phyloP scores from a whole-genome alignment of 1,284 basidiomycete genomes.

The Kwoniella shivajii region DNA sequence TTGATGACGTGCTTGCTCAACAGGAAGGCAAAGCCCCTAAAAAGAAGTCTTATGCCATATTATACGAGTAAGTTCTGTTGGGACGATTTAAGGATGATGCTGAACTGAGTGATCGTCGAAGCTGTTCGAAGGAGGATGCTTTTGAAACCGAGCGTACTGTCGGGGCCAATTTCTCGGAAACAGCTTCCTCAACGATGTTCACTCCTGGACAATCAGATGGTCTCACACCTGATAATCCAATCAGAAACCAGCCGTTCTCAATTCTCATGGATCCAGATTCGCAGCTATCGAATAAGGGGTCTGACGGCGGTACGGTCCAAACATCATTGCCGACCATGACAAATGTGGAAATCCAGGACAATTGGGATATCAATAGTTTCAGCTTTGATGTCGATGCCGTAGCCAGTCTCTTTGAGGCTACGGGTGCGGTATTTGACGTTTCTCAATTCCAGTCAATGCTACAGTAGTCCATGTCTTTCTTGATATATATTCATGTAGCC shows the following conservation, averaged over 20 bases:
- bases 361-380: slow-evolving; percentile 33
- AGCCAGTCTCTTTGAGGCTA: slow-evolving; percentile 22
- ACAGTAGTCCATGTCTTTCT: neutral
- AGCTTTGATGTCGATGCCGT: slow-evolving; percentile 35
- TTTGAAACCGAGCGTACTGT: no score
- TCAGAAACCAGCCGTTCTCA: neutral
- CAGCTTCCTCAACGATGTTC: neutral
- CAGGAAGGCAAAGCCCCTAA: neutral
- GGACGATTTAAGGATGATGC: neutral
- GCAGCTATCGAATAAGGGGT: no score
- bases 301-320: no score
- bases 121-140: no score
- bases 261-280: neutral
- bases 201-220: neutral
- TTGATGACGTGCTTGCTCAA: slow-evolving; percentile 29
- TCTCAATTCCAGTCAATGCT: slow-evolving; percentile 3
- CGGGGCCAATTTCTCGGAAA: neutral
- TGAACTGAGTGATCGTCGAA: neutral
- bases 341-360: slow-evolving; percentile 10
- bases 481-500: neutral
- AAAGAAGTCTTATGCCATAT: neutral
- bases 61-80: slow-evolving; percentile 10
- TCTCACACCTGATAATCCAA: neutral
- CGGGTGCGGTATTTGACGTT: slow-evolving; percentile 26
- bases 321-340: neutral